A percentile compares a stretch with the other conserved stretches of the same genome.
phyloP scores from a whole-genome alignment of 768 basidiomycete genomes.

The Sporobolomyces phaffii region DNA sequence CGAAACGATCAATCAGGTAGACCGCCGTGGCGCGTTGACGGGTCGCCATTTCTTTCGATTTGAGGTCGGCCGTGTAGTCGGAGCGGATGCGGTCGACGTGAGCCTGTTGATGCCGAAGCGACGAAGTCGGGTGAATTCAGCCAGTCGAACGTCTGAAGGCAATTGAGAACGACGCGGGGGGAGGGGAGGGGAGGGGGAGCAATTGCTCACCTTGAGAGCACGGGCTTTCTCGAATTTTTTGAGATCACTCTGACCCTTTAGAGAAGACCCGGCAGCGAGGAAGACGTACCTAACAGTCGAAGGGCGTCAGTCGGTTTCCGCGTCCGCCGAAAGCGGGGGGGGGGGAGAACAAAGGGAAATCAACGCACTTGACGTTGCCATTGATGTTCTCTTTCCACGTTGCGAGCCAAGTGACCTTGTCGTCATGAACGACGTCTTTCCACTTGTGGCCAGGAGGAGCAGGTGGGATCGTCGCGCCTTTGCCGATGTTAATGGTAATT shows the following conservation, averaged over 20 bases:
- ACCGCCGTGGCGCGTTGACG: slow-evolving; percentile 97
- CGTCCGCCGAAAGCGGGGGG: background rate
- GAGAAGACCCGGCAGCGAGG: slow-evolving; percentile 89
- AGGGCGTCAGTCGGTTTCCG: slow-evolving; percentile 45
- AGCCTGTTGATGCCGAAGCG: slow-evolving; percentile 52
- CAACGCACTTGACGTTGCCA: slow-evolving; percentile 50
- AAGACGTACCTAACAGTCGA: slow-evolving; percentile 70
- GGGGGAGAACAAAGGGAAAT: too few species aligned
- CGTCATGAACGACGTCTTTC: slow-evolving; percentile 81
- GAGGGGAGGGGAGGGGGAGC: slow-evolving; percentile 35
- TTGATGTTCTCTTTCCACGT: slow-evolving; percentile 99
- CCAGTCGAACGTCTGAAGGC: too few species aligned
- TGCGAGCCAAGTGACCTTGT: slow-evolving; percentile 97
- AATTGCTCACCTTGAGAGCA: slow-evolving; percentile 70
- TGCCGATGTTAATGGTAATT: slow-evolving; percentile 89
- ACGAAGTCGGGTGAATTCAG: background rate
- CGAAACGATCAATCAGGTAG: slow-evolving; percentile 96
- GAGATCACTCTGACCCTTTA: slow-evolving; percentile 98
- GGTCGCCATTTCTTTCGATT: slow-evolving; percentile 79
- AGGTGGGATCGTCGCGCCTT: slow-evolving; percentile 64
- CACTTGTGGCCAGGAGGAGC: slow-evolving; percentile 89
- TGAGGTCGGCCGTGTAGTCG: slow-evolving; percentile 78
- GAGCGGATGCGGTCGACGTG: slow-evolving; percentile 84
- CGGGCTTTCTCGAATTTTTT: slow-evolving; percentile 96
- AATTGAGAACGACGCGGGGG: background rate